A percentile compares a stretch with the other conserved stretches of the same genome.
Evolutionary conservation across 352 stramenopile genomes (phyloP).

Genomic region (Globisporangium carolinianum): DNA sequence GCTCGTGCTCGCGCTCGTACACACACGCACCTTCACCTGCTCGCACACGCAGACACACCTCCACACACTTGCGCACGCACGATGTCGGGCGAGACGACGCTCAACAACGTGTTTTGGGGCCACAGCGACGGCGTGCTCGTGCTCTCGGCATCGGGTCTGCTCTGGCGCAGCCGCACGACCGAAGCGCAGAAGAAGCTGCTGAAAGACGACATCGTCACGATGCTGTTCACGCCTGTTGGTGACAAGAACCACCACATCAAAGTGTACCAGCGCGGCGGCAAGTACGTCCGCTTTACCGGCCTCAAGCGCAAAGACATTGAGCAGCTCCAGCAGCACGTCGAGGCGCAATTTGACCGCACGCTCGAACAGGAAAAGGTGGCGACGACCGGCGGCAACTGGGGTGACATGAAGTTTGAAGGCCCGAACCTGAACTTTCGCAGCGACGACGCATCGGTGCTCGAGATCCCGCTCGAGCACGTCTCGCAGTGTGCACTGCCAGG

Average conservation of each 20-base stretch:
- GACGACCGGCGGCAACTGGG: conserved; percentile 88
- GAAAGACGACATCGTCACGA: conserved; percentile 82
- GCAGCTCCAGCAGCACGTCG: conserved; percentile 54
- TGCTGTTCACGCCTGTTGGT: conserved; percentile 76
- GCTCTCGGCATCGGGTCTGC: conserved; percentile 57
- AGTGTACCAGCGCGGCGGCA: conserved; percentile 79
- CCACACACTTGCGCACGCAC: conserved; percentile 12
- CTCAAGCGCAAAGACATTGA: conserved; percentile 63
- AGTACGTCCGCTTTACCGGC: conserved; percentile 81
- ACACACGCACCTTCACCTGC: background rate
- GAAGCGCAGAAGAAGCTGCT: conserved; percentile 82
- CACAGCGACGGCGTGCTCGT: conserved; percentile 78
- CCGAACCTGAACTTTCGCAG: conserved; percentile 79
- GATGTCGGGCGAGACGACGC: conserved; percentile 47
- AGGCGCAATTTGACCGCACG: conserved; percentile 83
- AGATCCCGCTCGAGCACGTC: conserved; percentile 70
- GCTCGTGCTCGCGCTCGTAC: background rate
- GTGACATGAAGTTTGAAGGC: conserved; percentile 91
- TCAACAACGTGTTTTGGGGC: conserved; percentile 86
- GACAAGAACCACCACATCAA: conserved; percentile 81
- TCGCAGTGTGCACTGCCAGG: conserved; percentile 90
- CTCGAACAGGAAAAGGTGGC: conserved; percentile 89
- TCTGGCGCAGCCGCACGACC: conserved; percentile 72
- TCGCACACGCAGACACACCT: background rate
- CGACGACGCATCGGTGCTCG: conserved; percentile 58